Base-by-base conservation (phyloP, 805 yeast species). In the Pichia exigua region DNA sequence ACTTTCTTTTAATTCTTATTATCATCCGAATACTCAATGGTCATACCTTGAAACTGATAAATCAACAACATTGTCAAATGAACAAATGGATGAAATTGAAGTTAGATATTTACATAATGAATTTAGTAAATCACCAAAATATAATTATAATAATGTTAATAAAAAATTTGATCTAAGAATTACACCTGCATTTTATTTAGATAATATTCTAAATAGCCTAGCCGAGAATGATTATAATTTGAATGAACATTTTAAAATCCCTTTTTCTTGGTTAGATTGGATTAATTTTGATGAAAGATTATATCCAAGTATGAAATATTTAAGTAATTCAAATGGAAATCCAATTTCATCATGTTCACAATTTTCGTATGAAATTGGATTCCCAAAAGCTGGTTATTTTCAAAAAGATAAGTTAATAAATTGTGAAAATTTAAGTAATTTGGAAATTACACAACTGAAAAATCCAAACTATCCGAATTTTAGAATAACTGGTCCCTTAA, bases 261-360 rank as follows among this genome's bases (percentile, higher is more conserved):
- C 59, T 1, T 65, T 66, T 51, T 49, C 50, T 10, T 66, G 70
- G 70, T 43, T 48, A 11, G 64, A 64, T 41, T 65, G 68, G 67
- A 53, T 61, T n/a, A 57, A 63, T 53, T 43, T 63, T 42, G 57
- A 61, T 26, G 47, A 51, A 24, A 54, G 67, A 35, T 52, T 65
- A 4, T 27, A 44, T 17, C 65, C 65, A 12, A 53, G 56, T 38
- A 47, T 35, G 15, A 21, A 42, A 10, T 65, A 59, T 60, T 41
- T 54, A 13, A 22, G 45, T 3, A 32, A 43, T n/a, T 40, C 48
- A 44, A 22, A 43, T 17, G 40, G 41, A 13, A n/a, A 35, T 17
- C 46, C 51, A n/a, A 22, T 54, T 18, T 43, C 45, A 13, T 49
- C 46, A 22, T 64, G 66, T 42, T n/a, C 47, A 7, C 49, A 59